phyloP scores from a whole-genome alignment of 2,329 filamentous ascomycete genomes.

The Fusarium humuli region DNA sequence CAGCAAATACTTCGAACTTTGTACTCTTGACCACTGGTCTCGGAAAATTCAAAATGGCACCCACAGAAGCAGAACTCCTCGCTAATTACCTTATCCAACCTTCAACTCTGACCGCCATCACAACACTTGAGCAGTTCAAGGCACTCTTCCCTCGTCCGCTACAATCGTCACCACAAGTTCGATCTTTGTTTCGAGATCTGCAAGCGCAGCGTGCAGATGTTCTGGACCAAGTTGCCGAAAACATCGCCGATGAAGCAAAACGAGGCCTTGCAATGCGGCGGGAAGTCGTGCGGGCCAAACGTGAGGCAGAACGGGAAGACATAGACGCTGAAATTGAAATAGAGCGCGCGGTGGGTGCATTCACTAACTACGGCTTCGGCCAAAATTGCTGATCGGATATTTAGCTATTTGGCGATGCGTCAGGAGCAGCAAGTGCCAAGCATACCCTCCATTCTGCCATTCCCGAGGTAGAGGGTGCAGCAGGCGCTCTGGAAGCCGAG shows the following conservation, averaged over 20 bases:
- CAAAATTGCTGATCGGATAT: background rate
- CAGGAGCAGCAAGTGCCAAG: conserved; percentile 59
- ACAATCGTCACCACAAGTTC: conserved; percentile 74
- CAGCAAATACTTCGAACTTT: background rate
- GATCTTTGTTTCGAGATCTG: conserved; percentile 80
- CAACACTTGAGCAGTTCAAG: conserved; percentile 80
- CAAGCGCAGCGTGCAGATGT: conserved; percentile 78
- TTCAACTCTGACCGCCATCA: conserved; percentile 77
- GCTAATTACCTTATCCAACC: conserved; percentile 82
- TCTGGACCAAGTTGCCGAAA: conserved; percentile 73
- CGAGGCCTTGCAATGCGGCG: conserved; percentile 69
- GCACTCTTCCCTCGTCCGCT: conserved; percentile 78
- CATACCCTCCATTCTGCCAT: conserved; percentile 75
- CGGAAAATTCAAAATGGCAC: conserved; percentile 66
- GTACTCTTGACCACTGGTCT: too few species aligned
- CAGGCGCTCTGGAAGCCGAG: conserved; percentile 73
- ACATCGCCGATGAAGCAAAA: conserved; percentile 73
- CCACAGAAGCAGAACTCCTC: conserved; percentile 80
- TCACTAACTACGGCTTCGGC: background rate
- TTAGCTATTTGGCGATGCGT: conserved; percentile 68
- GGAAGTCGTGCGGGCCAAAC: conserved; percentile 65
- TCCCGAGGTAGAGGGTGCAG: conserved; percentile 75
- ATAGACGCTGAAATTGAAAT: conserved; percentile 73
- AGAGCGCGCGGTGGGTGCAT: conserved; percentile 63
- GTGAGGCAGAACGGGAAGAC: conserved; percentile 65